Base-by-base conservation (phyloP, 2,329 filamentous ascomycete species). In the Decorospora gaudefroyi region DNA sequence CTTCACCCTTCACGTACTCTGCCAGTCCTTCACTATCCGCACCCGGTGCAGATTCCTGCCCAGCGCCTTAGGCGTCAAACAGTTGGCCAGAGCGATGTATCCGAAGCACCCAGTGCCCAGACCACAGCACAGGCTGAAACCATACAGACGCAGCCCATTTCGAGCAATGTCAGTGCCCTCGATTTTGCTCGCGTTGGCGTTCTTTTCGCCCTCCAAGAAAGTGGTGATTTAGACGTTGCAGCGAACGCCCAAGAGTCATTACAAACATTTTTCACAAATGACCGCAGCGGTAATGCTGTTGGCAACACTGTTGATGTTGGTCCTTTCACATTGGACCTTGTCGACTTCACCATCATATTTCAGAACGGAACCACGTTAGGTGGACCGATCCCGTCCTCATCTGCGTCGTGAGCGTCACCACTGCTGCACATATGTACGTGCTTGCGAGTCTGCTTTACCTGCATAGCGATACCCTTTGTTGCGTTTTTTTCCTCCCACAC, bases 101-200 rank as follows among this genome's bases (percentile, higher is more conserved):
- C 32, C 61, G 69, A 29, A 60, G 55, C 41, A 53, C 65, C 35
- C 59, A 55, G 42, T 46, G 12, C 53, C 35, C 31, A 35, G 45
- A 40, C 42, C 46, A 36, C 48, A 12, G 33, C 50, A 16, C 32
- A 52, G 32, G 12, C 61, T 2, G 43, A 43, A 19, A 16, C 59
- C 11, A 43, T 58, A 28, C 32, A 67, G 16, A 57, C 53, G 1
- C 51, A 68, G 13, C 65, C 67, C 1, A 55, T 70, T 12, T 67
- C 62, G 3, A 69, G 65, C 54, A 68, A 69, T 36, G 56, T 65
- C 2, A 66, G 59, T 0, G 63, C 67, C 1, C 47, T 76, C 17
- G 73, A 76, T 49, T 77, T 78, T 51, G 75, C 75, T 2, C 69
- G 74, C 15, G 54, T 74, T 11, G 70, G 71, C 10, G 71, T 78